Conservation (phyloP, 257 asterid species). For the Scutellaria baicalensis region DNA sequence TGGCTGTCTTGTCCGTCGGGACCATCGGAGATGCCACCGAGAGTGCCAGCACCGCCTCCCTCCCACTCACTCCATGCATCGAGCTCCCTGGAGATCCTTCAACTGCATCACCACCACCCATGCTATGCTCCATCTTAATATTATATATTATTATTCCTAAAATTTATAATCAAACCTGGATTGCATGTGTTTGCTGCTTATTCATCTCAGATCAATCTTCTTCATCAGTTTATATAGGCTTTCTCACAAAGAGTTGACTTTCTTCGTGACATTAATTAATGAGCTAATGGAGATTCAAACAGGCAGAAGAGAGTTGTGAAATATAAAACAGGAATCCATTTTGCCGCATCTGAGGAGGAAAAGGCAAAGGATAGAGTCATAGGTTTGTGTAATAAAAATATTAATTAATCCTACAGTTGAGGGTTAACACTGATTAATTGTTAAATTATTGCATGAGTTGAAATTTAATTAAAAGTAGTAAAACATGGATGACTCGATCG, state of each 20-base stretch:
- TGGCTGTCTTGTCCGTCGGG: slow-evolving; percentile 39
- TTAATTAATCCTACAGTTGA: no score
- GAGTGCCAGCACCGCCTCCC: slow-evolving; percentile 31
- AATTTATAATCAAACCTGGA: background rate
- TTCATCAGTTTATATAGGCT: slow-evolving; percentile 10
- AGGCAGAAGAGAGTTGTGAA: background rate
- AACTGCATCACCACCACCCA: no score
- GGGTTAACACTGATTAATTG: no score
- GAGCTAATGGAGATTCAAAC: slow-evolving; percentile 15
- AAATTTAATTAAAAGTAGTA: no score
- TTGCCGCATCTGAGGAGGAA: slow-evolving; percentile 16
- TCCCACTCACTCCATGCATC: slow-evolving; percentile 45
- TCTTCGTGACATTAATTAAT: background rate
- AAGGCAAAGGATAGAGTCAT: slow-evolving; percentile 12
- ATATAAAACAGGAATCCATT: background rate
- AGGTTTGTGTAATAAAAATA: no score
- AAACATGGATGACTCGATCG: no score
- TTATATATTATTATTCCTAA: no score
- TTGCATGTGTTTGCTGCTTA: background rate
- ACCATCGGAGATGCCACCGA: slow-evolving; percentile 45
- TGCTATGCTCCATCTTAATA: no score
- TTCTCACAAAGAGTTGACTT: slow-evolving; percentile 22
- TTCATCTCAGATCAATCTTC: background rate
- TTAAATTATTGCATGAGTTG: no score
- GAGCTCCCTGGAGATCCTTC: slow-evolving; percentile 44